Percentiles rank a stretch among this genome's conserved stretches.
These are phyloP conservation scores for Mortierella sp. DNA, from an alignment of 371 early-diverging fungal species.

Conservation along the genomic window DNA sequence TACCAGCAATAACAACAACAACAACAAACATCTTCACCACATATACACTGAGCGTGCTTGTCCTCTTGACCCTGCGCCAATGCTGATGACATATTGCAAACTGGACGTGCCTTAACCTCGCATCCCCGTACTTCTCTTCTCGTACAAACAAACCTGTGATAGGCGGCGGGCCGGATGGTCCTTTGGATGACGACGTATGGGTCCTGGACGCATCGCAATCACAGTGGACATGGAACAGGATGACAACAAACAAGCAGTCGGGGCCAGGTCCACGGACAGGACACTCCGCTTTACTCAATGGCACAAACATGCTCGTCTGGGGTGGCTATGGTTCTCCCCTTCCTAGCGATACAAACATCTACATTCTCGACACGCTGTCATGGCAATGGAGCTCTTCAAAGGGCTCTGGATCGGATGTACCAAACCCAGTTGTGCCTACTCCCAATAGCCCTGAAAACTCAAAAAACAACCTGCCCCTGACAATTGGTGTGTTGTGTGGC, in stretches of 20 bases:
- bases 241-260: conserved; percentile 34
- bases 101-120: no score
- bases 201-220: conserved; percentile 31
- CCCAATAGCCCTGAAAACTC: conserved; percentile 5
- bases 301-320: conserved; percentile 54
- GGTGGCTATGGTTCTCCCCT: conserved; percentile 40
- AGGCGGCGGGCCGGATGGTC: conserved; percentile 46
- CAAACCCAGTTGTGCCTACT: neutral
- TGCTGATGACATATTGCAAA: no score
- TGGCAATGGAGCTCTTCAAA: conserved; percentile 48
- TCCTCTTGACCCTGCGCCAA: no score
- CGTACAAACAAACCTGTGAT: no score
- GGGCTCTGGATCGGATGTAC: neutral
- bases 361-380: conserved; percentile 33
- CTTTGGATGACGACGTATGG: conserved; percentile 48
- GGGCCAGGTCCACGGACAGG: conserved; percentile 49
- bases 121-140: no score
- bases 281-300: conserved; percentile 48
- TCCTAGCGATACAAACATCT: conserved; percentile 29
- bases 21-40: no score
- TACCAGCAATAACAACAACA: no score
- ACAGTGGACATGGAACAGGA: conserved; percentile 38
- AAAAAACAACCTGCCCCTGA: conserved; percentile 32
- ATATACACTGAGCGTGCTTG: no score
- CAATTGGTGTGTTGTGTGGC: conserved; percentile 41